A percentile compares a stretch with the other conserved stretches of the same genome.
phyloP scores from a whole-genome alignment of 441 rosid species.

The Viola pubescens region DNA sequence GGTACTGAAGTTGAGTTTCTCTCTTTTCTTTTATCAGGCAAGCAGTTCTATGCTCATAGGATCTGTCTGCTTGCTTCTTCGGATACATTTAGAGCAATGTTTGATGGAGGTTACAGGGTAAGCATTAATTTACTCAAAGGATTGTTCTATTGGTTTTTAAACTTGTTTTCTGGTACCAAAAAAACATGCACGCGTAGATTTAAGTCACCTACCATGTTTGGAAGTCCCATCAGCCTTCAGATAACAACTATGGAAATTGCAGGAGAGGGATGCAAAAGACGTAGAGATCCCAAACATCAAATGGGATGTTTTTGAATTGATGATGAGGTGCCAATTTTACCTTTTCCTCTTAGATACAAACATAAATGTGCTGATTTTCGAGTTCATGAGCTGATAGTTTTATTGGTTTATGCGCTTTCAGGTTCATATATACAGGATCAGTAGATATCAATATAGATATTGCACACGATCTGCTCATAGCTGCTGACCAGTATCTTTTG shows the following conservation, averaged over 20 bases:
- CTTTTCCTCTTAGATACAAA: background rate
- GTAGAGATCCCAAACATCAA: conserved; percentile 91
- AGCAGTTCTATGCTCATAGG: conserved; percentile 84
- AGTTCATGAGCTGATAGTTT: conserved; percentile 2
- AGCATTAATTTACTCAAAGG: conserved; percentile 16
- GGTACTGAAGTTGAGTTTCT: background rate
- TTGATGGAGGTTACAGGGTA: conserved; percentile 97
- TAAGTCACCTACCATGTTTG: background rate
- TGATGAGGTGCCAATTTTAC: conserved; percentile 69
- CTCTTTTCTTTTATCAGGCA: conserved; percentile 43
- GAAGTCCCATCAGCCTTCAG: background rate
- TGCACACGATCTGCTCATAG: conserved; percentile 89
- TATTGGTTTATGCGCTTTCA: conserved; percentile 22
- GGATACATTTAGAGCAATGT: conserved; percentile 97
- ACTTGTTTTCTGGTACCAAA: background rate
- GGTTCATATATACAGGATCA: conserved; percentile 94
- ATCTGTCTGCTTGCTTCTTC: conserved; percentile 97
- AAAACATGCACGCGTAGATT: background rate
- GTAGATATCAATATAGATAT: conserved; percentile 65
- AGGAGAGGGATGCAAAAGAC: conserved; percentile 92
- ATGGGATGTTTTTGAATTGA: conserved; percentile 97
- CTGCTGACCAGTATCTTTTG: conserved; percentile 94
- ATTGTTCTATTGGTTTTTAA: background rate
- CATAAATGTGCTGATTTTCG: background rate
- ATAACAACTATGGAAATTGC: conserved; percentile 17